Base-by-base conservation (phyloP, 805 yeast genomes). In the Suhomyces xylopsoci region DNA sequence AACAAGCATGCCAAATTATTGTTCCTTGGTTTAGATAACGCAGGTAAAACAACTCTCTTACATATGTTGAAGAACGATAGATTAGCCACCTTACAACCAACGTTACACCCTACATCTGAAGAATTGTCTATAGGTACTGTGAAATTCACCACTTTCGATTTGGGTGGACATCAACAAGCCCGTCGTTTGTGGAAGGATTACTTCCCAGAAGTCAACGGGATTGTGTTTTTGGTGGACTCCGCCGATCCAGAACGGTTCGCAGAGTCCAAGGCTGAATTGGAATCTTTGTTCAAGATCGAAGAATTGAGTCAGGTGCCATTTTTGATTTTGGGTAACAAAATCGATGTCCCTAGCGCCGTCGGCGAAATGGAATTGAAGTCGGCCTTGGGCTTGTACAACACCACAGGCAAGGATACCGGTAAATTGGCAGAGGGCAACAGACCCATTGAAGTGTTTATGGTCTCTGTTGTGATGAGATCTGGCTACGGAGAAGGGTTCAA, bases 161-260 rank as follows among this genome's bases (percentile, higher is more conserved):
- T 94, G 62, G 99, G 99, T 74, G 99, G 99, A 44, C 99, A 94
- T 78, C 87, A 83, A 71, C 97, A 93, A 76, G 98, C 99, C 48
- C 92, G 99, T 77, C 90, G 99, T 76, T 84, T 94, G 68, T 94
- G 99, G 99, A 92, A 92, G 70, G 98, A 94, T 71, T 94, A 94
- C 73, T 94, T 94, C 87, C 99, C 99, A 54, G 99, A 94, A 76
- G 99, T 94, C 48, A 89, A 91, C 71, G 99, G 97, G 52, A 94
- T 94, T 61, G 98, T 94, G 30, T 94, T 88, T 72, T 79, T 94
- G 54, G 97, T 94, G 30, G 99, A 94, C 70, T 96, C 96, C 52
- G 98, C 98, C 51, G 99, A 94, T 69, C 86, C 94, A 38, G 96
- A 87, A 69, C 87, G 99, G 74, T 88, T 94, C 63, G 88, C 88